These are phyloP conservation scores for Solanum pennellii DNA, from an alignment of 257 asterid genomes.

Conservation along the genomic window DNA sequence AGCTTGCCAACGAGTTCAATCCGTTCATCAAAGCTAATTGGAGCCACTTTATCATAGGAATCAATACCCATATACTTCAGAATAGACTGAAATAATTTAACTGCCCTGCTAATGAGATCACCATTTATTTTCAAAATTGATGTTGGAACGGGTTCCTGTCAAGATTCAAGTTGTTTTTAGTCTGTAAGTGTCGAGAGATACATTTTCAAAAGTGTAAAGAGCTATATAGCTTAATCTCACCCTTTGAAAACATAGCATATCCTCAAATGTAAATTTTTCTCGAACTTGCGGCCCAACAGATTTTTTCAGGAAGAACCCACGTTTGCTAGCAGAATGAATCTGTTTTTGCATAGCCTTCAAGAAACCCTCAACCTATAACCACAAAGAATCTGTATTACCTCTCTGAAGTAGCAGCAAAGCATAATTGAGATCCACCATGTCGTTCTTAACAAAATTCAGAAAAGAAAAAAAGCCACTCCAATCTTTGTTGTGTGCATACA, in stretches of 20 bases:
- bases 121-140: slow-evolving; percentile 69
- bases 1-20: slow-evolving; percentile 78
- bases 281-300: slow-evolving; percentile 61
- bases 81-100: slow-evolving; percentile 78
- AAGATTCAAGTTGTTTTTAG: slow-evolving; percentile 14
- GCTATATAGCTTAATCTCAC: slow-evolving; percentile 24
- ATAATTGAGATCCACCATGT: background rate
- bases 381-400: background rate
- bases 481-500: background rate
- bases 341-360: slow-evolving; percentile 97
- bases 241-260: slow-evolving; percentile 94
- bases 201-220: background rate
- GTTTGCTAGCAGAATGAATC: slow-evolving; percentile 71
- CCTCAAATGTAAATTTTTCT: slow-evolving; percentile 87
- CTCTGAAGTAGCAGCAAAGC: background rate
- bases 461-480: background rate
- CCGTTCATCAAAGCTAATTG: slow-evolving; percentile 61
- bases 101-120: slow-evolving; percentile 72
- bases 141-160: slow-evolving; percentile 90
- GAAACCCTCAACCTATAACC: slow-evolving; percentile 76
- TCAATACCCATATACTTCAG: slow-evolving; percentile 90
- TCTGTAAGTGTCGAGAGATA: background rate
- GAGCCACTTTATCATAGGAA: slow-evolving; percentile 51
- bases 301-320: slow-evolving; percentile 84
- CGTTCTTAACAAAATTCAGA: background rate